A percentile compares a stretch with the other conserved stretches of the same genome.
Conservation (phyloP, 768 basidiomycete genomes). For the Vishniacozyma victoriae region DNA sequence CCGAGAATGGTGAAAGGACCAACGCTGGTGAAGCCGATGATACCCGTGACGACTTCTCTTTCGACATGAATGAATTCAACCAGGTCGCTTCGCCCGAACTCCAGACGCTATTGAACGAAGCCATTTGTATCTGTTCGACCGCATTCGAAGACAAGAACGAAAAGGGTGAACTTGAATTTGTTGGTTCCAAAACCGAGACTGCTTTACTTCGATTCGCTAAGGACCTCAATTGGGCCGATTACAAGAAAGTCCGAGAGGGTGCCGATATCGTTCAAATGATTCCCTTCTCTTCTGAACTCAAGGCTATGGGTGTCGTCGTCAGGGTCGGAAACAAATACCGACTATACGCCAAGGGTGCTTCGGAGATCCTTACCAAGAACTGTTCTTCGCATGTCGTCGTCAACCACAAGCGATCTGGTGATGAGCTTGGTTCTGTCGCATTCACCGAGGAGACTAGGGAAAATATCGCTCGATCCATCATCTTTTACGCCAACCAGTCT, state of each 20-base stretch:
- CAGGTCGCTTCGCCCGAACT: slow-evolving; percentile 59
- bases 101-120: slow-evolving; percentile 66
- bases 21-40: slow-evolving; percentile 54
- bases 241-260: slow-evolving; percentile 60
- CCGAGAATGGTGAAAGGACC: slow-evolving; percentile 63
- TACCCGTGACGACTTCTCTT: slow-evolving; percentile 64
- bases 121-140: slow-evolving; percentile 86
- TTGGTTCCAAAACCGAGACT: slow-evolving; percentile 94
- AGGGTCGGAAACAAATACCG: slow-evolving; percentile 56
- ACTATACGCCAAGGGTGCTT: slow-evolving; percentile 84
- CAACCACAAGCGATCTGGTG: slow-evolving; percentile 16
- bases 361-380: slow-evolving; percentile 78
- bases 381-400: slow-evolving; percentile 72
- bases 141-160: slow-evolving; percentile 75
- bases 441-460: slow-evolving; percentile 66
- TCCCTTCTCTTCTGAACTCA: slow-evolving; percentile 88
- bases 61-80: slow-evolving; percentile 71
- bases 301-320: slow-evolving; percentile 90
- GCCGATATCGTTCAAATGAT: slow-evolving; percentile 73
- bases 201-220: slow-evolving; percentile 80
- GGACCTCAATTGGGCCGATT: slow-evolving; percentile 69
- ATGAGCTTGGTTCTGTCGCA: slow-evolving; percentile 54
- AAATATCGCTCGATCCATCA: slow-evolving; percentile 84
- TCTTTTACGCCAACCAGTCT: slow-evolving; percentile 95
- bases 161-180: slow-evolving; percentile 58